Percentiles rank a stretch among this genome's conserved stretches.
phyloP scores from a whole-genome alignment of 2,329 filamentous ascomycete genomes.

The Xylaria sp. region DNA sequence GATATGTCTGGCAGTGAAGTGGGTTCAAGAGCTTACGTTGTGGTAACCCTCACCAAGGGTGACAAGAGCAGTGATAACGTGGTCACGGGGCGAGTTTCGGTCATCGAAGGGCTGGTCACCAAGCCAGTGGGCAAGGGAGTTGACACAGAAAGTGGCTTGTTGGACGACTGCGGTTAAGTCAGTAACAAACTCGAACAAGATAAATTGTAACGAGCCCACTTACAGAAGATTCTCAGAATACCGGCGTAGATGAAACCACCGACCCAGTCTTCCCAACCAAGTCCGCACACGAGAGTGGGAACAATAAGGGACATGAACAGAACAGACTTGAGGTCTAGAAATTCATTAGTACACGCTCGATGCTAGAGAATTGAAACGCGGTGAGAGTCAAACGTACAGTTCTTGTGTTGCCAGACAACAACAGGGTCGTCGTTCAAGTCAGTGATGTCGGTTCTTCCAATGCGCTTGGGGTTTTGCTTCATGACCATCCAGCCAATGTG shows the following conservation, averaged over 20 bases:
- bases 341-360: background rate
- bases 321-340: conserved; percentile 40
- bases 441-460: conserved; percentile 46
- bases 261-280: conserved; percentile 44
- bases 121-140: conserved; percentile 49
- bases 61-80: conserved; percentile 61
- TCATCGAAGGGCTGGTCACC: conserved; percentile 65
- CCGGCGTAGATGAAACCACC: conserved; percentile 48
- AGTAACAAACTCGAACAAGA: background rate
- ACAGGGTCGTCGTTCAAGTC: conserved; percentile 47
- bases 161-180: conserved; percentile 35
- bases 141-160: conserved; percentile 50
- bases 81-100: conserved; percentile 64
- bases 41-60: conserved; percentile 67
- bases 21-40: conserved; percentile 39
- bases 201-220: background rate
- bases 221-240: conserved; percentile 45
- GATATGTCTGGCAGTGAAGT: background rate
- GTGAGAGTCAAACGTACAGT: conserved; percentile 29
- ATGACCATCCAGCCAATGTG: conserved; percentile 50
- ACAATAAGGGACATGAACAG: conserved; percentile 44
- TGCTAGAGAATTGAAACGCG: background rate
- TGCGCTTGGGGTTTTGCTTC: conserved; percentile 49
- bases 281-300: conserved; percentile 42
- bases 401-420: conserved; percentile 45